Percentiles rank a stretch among this genome's conserved stretches.
Conservation (phyloP, 768 basidiomycete species). For the Rhodotorula diobovata region DNA sequence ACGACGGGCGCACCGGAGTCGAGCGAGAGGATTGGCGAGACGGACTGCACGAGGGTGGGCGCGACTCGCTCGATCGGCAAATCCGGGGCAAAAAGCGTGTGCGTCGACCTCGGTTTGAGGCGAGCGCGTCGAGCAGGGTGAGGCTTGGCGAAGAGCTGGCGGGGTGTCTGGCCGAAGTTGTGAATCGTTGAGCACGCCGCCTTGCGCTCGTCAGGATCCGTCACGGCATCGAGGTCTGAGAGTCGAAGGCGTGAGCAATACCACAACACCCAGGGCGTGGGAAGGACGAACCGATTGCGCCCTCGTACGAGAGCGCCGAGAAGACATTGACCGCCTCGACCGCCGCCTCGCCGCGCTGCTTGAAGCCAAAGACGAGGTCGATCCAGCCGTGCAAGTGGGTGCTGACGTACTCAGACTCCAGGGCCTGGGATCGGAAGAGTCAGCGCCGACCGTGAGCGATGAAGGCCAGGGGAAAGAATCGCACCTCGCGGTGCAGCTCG, state of each 20-base stretch:
- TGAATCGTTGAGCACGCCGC: slow-evolving; percentile 93
- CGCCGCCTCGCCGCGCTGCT: slow-evolving; percentile 57
- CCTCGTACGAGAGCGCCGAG: slow-evolving; percentile 90
- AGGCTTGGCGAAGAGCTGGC: slow-evolving; percentile 69
- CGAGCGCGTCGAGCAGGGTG: slow-evolving; percentile 66
- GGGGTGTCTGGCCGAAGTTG: slow-evolving; percentile 90
- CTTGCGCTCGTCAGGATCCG: slow-evolving; percentile 78
- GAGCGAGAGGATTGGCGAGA: background rate
- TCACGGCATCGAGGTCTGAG: slow-evolving; percentile 72
- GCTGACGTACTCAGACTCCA: slow-evolving; percentile 83
- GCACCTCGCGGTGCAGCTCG: slow-evolving; percentile 66
- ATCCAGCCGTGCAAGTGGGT: slow-evolving; percentile 82
- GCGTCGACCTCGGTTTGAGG: background rate
- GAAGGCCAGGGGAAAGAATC: background rate
- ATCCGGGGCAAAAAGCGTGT: slow-evolving; percentile 6
- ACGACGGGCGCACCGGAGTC: background rate
- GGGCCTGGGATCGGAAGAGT: slow-evolving; percentile 54
- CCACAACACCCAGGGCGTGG: background rate
- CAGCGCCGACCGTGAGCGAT: background rate
- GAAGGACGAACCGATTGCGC: slow-evolving; percentile 63
- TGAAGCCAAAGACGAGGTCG: slow-evolving; percentile 69
- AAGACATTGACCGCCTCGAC: slow-evolving; percentile 72
- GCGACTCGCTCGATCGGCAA: background rate
- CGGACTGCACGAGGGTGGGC: slow-evolving; percentile 2
- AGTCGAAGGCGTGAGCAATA: background rate